Evolutionary conservation across 257 asterid genomes (phyloP), one percentile per base, ranked within the genome.

Genomic region (Plectranthus barbatus): DNA sequence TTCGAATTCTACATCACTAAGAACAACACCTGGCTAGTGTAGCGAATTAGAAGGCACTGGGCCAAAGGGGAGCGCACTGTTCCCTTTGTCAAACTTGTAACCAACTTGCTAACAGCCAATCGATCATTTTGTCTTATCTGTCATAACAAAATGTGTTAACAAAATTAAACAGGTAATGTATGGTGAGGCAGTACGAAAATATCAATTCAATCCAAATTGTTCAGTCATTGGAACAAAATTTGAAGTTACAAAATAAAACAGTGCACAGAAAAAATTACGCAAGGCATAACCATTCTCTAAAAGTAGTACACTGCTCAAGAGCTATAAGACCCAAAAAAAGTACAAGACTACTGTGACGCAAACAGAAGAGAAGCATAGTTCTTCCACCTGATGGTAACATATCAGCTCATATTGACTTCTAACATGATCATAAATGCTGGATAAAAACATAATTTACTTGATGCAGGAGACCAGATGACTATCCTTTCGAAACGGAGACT

Each of bases 61-160:
- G 97, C 97, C 75, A 91, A 67, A 60, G 97, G 96, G 46, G 97
- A 85, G 47, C 97, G 94, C 65, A 87, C 95, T 56, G 87, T 74
- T 54, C 97, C 97, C 73, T 82, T 91, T n/a, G 97, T 91, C 83
- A 91, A 84, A 73, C 94, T 87, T 70, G 88, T 79, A 68, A 91
- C 95, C 76, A 87, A 83, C 79, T 91, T 91, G 94, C 87, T 87
- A 70, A 91, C 94, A 79, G 97, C 97, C 77, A 91, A 66, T 46
- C 97, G 85, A 60, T 91, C 97, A 76, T 87, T 91, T 81, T 91
- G 97, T 13, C 97, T 86, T 74, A 91, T 91, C 97, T 91, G 86
- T 42, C 49, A 75, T 33, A 56, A 29, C 64, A 5, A 45, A 53
- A 55, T 19, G 64, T 20, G 36, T 50, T 42, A 67, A 58, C 56